Percentiles rank a stretch among this genome's conserved stretches.
Conservation (phyloP, 257 asterid species). For the Echium plantagineum region DNA sequence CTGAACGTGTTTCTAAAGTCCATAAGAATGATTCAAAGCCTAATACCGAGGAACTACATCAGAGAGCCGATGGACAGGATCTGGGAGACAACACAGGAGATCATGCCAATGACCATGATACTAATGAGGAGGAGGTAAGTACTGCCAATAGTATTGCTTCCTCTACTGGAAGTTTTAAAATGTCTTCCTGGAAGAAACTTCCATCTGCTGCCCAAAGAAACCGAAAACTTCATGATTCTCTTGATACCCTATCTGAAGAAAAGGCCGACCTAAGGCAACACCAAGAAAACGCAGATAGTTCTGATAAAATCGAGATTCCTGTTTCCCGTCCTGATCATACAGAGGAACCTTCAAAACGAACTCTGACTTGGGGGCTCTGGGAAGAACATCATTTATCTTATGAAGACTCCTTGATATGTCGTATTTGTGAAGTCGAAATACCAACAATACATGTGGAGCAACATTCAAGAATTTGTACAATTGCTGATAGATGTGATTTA, state of each 20-base stretch:
- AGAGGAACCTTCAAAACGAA: conserved; percentile 43
- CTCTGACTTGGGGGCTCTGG: conserved; percentile 56
- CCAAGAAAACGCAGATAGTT: conserved; percentile 24
- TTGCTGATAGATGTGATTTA: conserved; percentile 93
- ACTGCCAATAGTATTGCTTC: conserved; percentile 65
- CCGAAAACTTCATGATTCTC: conserved; percentile 34
- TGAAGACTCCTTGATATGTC: conserved; percentile 86
- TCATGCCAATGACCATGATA: conserved; percentile 29
- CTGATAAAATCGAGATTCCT: conserved; percentile 30
- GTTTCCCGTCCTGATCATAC: conserved; percentile 28
- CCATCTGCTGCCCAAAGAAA: conserved; percentile 64
- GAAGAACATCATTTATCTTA: conserved; percentile 67
- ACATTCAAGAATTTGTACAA: conserved; percentile 90
- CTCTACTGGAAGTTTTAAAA: conserved; percentile 62
- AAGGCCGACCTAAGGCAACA: conserved; percentile 27
- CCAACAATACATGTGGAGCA: conserved; percentile 89
- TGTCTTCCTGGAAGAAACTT: conserved; percentile 98
- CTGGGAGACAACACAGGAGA: conserved; percentile 24
- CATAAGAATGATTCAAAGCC: conserved; percentile 13
- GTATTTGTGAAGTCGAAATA: conserved; percentile 97
- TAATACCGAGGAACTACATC: conserved; percentile 17
- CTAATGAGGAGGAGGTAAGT: conserved; percentile 33
- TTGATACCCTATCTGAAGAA: conserved; percentile 36
- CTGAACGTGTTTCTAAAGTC: conserved; percentile 34
- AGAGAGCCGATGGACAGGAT: conserved; percentile 32